These are phyloP conservation scores for Hypoxylon trugodes DNA, from an alignment of 495 filamentous ascomycete genomes.

Conservation along the genomic window DNA sequence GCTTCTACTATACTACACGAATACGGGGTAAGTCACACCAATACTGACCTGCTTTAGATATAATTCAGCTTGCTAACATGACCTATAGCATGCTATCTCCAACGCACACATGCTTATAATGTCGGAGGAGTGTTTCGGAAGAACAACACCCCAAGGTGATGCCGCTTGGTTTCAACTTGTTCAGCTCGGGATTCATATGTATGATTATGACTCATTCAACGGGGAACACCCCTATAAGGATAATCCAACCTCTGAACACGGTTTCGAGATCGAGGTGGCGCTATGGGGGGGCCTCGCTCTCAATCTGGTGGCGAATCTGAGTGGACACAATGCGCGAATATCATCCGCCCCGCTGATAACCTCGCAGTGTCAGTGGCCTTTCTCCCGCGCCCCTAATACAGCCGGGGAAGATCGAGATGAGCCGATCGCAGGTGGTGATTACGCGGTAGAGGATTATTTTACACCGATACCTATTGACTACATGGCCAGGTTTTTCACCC, in stretches of 20 bases:
- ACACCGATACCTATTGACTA: constrained; percentile 27
- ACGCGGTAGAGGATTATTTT: not conserved
- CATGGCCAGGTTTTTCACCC: constrained; percentile 34
- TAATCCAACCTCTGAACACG: constrained; percentile 21
- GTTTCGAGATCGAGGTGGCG: constrained; percentile 39
- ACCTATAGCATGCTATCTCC: constrained; percentile 38
- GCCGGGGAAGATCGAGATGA: not conserved
- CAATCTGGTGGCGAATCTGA: not conserved
- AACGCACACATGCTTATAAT: constrained; percentile 12
- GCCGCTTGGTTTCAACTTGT: too few species aligned
- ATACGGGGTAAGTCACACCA: constrained; percentile 34
- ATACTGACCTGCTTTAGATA: not conserved
- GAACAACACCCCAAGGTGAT: not conserved
- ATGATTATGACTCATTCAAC: not conserved
- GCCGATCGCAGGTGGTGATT: not conserved
- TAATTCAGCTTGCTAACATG: constrained; percentile 13
- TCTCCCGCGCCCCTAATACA: not conserved
- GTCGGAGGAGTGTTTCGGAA: not conserved
- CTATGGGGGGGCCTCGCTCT: constrained; percentile 9
- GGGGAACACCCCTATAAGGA: constrained; percentile 32
- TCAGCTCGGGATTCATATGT: too few species aligned
- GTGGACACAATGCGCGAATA: too few species aligned
- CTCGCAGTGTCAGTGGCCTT: not conserved
- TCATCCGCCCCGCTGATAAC: not conserved
- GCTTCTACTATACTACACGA: constrained; percentile 48